A percentile compares a stretch with the other conserved stretches of the same genome.
Conservation (phyloP, 495 filamentous ascomycete species). For the Penicillium diatomitis region DNA sequence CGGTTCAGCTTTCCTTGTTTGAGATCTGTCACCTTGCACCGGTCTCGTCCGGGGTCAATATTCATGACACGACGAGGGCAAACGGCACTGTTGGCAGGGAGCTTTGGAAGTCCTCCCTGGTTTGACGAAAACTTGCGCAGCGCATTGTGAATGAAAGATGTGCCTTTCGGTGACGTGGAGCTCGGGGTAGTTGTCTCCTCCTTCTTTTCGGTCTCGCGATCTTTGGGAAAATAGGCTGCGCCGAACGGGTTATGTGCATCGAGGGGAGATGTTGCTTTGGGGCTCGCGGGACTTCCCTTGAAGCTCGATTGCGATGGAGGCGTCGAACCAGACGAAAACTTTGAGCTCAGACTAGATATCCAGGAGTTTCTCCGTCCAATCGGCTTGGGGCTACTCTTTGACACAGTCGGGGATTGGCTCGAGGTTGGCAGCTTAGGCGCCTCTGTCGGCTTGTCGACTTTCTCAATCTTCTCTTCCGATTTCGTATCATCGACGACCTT, state of each 20-base stretch:
- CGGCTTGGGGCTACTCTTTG: slow-evolving; percentile 32
- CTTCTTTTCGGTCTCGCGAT: slow-evolving; percentile 44
- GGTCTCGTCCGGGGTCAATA: slow-evolving; percentile 66
- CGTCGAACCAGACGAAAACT: slow-evolving; percentile 67
- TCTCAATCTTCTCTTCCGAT: slow-evolving; percentile 14
- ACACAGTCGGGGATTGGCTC: slow-evolving; percentile 13
- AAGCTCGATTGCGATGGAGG: slow-evolving; percentile 36
- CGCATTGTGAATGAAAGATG: slow-evolving; percentile 73
- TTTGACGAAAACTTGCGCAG: slow-evolving; percentile 72
- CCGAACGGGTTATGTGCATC: slow-evolving; percentile 40
- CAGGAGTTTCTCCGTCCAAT: slow-evolving; percentile 64
- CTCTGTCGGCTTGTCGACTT: slow-evolving; percentile 14
- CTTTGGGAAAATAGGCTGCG: slow-evolving; percentile 47
- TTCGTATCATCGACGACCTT: slow-evolving; percentile 1
- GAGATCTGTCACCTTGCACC: slow-evolving; percentile 71
- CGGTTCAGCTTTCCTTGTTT: slow-evolving; percentile 71
- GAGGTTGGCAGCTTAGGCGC: slow-evolving; percentile 12
- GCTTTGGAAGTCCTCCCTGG: slow-evolving; percentile 40
- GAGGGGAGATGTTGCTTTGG: slow-evolving; percentile 37
- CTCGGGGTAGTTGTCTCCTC: slow-evolving; percentile 51
- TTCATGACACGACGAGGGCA: slow-evolving; percentile 80
- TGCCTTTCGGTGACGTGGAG: slow-evolving; percentile 57
- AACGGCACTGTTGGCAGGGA: slow-evolving; percentile 39
- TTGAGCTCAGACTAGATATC: slow-evolving; percentile 87
- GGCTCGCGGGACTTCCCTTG: slow-evolving; percentile 27